Percentiles rank a stretch among this genome's conserved stretches.
phyloP scores from a whole-genome alignment of 208 protist species.

The Leishmania gerbilli region DNA sequence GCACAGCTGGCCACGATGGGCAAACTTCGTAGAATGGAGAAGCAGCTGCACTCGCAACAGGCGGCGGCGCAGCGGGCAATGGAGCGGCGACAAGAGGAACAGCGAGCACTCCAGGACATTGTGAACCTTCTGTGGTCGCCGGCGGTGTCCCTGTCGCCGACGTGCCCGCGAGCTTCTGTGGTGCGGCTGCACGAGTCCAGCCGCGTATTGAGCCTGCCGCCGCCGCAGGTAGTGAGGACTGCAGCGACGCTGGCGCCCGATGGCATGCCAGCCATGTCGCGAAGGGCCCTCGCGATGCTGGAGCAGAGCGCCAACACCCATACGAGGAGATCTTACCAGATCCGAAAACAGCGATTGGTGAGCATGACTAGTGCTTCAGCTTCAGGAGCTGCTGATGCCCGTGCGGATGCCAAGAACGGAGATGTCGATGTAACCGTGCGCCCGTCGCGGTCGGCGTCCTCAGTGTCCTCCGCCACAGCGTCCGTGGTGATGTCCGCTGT shows the following conservation, averaged over 20 bases:
- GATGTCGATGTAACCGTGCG: not conserved
- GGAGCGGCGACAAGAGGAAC: constrained; percentile 18
- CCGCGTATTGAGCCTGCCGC: not conserved
- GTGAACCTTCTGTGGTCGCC: constrained; percentile 13
- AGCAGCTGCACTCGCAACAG: constrained; percentile 12
- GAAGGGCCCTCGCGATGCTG: not conserved
- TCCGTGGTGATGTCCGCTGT: constrained; percentile 29
- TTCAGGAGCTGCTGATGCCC: not conserved
- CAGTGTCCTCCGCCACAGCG: not conserved
- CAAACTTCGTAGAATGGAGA: constrained; percentile 8
- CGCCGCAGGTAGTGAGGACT: not conserved
- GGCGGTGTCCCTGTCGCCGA: not conserved
- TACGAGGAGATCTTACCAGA: not conserved
- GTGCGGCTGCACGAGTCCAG: not conserved
- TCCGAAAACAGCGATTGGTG: not conserved
- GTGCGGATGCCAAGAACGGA: not conserved
- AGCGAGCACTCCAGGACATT: constrained; percentile 4
- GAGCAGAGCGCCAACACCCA: not conserved
- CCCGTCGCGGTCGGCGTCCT: constrained; percentile 3
- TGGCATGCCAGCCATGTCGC: not conserved
- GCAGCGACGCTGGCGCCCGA: not conserved
- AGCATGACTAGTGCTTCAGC: not conserved
- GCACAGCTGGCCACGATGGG: constrained; percentile 19
- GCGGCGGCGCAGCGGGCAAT: constrained; percentile 9
- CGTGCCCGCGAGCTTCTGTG: not conserved